phyloP scores from a whole-genome alignment of 2,329 filamentous ascomycete species.

The Verticillium klebahnii region DNA sequence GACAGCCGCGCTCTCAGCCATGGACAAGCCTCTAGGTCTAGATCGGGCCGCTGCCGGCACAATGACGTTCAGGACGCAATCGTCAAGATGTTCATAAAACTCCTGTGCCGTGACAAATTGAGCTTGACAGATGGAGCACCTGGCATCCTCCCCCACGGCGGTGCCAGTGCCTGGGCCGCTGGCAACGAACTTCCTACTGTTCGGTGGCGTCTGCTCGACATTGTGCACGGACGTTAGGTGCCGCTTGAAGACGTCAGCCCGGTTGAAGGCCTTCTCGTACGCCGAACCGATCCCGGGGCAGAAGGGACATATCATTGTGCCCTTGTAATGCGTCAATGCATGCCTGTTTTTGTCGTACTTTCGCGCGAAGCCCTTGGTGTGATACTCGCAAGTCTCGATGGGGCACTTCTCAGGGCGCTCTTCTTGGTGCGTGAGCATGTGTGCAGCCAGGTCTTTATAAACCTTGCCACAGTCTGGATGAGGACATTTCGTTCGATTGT shows the following conservation, averaged over 20 bases:
- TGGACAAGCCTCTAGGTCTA: background rate
- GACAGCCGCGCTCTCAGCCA: background rate
- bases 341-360: conserved; percentile 99
- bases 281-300: conserved; percentile 84
- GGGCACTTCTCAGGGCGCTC: conserved; percentile 96
- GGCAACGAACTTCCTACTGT: conserved; percentile 70
- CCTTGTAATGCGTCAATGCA: conserved; percentile 94
- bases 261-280: conserved; percentile 92
- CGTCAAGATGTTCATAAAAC: conserved; percentile 92
- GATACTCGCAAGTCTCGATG: conserved; percentile 88
- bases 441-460: conserved; percentile 68
- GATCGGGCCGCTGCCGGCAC: conserved; percentile 33
- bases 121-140: conserved; percentile 84
- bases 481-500: conserved; percentile 46
- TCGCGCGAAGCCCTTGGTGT: conserved; percentile 87
- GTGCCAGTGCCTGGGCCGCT: conserved; percentile 13
- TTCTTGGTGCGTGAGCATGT: conserved; percentile 93
- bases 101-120: conserved; percentile 83
- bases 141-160: conserved; percentile 55
- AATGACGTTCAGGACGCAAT: conserved; percentile 56
- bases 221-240: conserved; percentile 90
- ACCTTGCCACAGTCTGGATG: conserved; percentile 54
- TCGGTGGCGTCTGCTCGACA: conserved; percentile 90
- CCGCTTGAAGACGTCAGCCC: conserved; percentile 94
- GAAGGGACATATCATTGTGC: conserved; percentile 96